Base-by-base conservation (phyloP, 2,329 filamentous ascomycete species). In the Cryphonectria parasitica region DNA sequence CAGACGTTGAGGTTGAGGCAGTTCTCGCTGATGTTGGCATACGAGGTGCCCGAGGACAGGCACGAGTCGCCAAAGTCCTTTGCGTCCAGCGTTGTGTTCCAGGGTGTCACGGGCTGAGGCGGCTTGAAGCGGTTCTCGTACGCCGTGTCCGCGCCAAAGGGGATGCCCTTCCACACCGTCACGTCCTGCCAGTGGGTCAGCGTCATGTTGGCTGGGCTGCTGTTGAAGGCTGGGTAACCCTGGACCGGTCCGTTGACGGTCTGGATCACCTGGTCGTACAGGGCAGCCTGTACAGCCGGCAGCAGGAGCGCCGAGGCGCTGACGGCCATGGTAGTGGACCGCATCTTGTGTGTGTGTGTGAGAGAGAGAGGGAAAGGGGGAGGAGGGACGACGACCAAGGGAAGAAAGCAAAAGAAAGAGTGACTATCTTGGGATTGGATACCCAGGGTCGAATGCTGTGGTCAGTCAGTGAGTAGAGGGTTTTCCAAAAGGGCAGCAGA, bases 1-100 rank as follows among this genome's bases (percentile, higher is more conserved):
- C 82, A 86, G 34, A 89, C 76, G 75, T 89, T 88, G 13, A 83
- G 75, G 71, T 84, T 85, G 39, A 89, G 79, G 71, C 86, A 88
- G 76, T 87, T 81, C 77, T 89, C 87, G 67, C 82, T 74, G 60
- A 77, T 72, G 36, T 60, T 72, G 52, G 49, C 60, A n/a, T 70
- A 67, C 19, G 68, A 56, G 56, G 56, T 63, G 64, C 78, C 77
- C 4, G 78, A 75, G n/a, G 73, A 74, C 6, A 80, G 80, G 68
- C 83, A 85, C 66, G 79, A 75, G 45, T 77, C 74, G 1, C 84
- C 83, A 54, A 79, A 81, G 25, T 71, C 73, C 4, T 77, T 75
- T 1, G 83, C 81, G 7, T 80, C 74, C 49, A 82, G 76, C 2
- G 64, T 62, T 11, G 73, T 73, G 58, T 74, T 69, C 10, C 60